Evolutionary conservation across 2,329 filamentous ascomycete species (phyloP), one percentile per base, ranked within the genome.

Genomic region (Canariomyces notabilis): DNA sequence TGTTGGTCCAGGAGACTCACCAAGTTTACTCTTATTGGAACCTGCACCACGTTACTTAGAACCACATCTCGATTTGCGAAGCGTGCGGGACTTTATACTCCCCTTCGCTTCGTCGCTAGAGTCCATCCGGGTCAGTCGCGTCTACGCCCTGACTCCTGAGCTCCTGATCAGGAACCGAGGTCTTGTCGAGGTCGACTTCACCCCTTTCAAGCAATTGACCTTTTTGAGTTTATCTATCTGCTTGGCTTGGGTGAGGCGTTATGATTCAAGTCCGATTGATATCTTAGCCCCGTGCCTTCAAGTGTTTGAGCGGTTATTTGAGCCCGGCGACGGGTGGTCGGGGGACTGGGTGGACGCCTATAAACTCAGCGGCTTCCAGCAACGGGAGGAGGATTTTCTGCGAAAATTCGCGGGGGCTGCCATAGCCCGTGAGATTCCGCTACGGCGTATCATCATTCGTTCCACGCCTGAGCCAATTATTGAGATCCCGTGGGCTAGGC

Each of bases 211-310:
- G 11, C 14, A n/a, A n/a, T 15, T 45, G 15, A 38, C 36, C 4
- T 39, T 16, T 2, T 21, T 45, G 18, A 34, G 43, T 21, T n/a
- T 45, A 5, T 45, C 43, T 5, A 26, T 26, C 12, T 39, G 29
- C 19, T 15, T 16, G 2, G 40, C 43, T n/a, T 8, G 43, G 43
- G n/a, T 20, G 20, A 5, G 29, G 15, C 15, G 9, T n/a, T n/a
- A n/a, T n/a, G n/a, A n/a, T n/a, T n/a, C 2, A n/a, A 15, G 26
- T 4, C 29, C 26, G 15, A 11, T 15, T 9, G 5, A 21, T 6
- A 19, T 45, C n/a, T 21, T 45, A 3, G 43, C 43, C 5, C 43
- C 43, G 6, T 8, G 12, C n/a, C 36, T 45, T 21, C 18, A 44
- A 20, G 19, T 9, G 12, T 44, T 44, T 12, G 43, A 45, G 31